Evolutionary conservation across 139 green algal species (phyloP), one percentile per base, ranked within the genome.

Genomic region (Chlorella sorokiniana): DNA sequence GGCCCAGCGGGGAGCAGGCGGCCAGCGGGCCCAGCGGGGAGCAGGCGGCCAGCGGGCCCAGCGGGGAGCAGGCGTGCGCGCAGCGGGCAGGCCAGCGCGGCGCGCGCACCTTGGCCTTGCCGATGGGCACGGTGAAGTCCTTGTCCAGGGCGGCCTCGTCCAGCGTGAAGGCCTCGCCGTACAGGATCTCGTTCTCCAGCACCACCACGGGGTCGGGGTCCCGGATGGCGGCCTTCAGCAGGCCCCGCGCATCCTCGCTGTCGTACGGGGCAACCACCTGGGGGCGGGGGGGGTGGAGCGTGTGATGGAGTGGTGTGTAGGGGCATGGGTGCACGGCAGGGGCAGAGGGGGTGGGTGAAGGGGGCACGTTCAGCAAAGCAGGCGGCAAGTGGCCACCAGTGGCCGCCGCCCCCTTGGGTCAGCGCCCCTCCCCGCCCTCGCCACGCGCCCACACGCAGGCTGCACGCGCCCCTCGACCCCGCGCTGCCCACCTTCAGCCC

Each of bases 181-280:
- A 99, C 79, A 98, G 84, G 29, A 98, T 93, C 82, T 99, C 97
- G 76, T 99, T 99, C 89, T 99, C 97, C 54, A 99, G 89, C 72
- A 99, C 95, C 8, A 99, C 88, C 11, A 76, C 73, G 16, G 97
- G 97, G 83, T 99, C 96, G 5, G 94, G 92, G 86, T 99, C 97
- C 23, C 97, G 88, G 76, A 99, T 98, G 68, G 97, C 92, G 0
- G 95, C 95, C 90, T 99, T 99, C 61, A 99, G 59, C 42, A 99
- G 90, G 0, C 97, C 97, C 4, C 97, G 86, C 0, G 92, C 86
- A 82, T 99, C 97, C 88, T 99, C 97, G 25, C 87, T 84, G 65
- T 98, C 94, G 83, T 98, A 99, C 2, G 97, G 97, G 0, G 94
- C 92, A 31, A 99, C n/a, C 61, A 99, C 93, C 93, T 96, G 84